Evolutionary conservation across 441 rosid genomes (phyloP), one percentile per base, ranked within the genome.

Genomic region (Gossypium armourianum): DNA sequence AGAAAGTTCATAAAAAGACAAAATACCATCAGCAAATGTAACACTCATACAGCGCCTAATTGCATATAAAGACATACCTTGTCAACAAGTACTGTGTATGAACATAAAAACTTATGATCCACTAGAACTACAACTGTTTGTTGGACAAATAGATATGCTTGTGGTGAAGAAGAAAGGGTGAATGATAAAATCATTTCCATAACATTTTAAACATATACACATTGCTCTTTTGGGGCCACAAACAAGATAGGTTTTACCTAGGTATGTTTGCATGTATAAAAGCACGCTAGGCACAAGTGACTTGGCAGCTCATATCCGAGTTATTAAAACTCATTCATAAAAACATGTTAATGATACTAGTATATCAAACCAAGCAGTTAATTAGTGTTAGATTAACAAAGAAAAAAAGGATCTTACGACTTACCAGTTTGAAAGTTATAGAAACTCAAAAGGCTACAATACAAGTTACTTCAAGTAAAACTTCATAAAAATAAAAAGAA

Each of bases 361-460:
- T 2, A 29, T 61, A 61, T 61, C 49, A 58, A 16, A 61, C 40
- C 24, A 61, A 29, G 23, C 19, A 15, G 47, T 28, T 8, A 16
- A 29, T 29, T 3, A 29, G 7, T 61, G 47, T 32, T 10, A 29
- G 32, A 32, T 19, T 7, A 61, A 16, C 12, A 16, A 61, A 13
- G 21, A 17, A 61, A 32, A 61, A 61, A 32, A 16, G 24, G 47
- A 16, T 8, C 49, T 15, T 7, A 61, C 23, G 49, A 60, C 49
- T 29, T 15, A 61, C 21, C 65, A 60, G 47, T 60, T 60, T 29
- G 47, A 60, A 60, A 60, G 65, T 32, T 61, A 56, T 12, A 4
- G 15, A 10, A 62, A 62, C 15, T 17, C 16, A 9, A 43, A 40
- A 40, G 16, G 52, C 53, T 17, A 40, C 5, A 19, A 19, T 36